phyloP scores from a whole-genome alignment of 2,329 filamentous ascomycete genomes.

The Aaosphaeria arxii region DNA sequence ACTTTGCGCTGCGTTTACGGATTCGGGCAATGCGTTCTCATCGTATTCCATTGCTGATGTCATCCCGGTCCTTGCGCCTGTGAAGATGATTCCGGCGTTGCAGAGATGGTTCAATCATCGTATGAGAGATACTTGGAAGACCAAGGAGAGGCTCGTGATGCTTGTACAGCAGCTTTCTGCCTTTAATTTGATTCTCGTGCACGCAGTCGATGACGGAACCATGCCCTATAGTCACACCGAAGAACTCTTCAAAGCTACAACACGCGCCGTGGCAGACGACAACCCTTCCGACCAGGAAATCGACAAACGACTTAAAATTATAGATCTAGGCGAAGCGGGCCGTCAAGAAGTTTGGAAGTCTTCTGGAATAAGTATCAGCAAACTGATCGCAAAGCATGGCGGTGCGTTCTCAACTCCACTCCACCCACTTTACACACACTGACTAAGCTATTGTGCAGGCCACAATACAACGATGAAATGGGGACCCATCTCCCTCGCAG shows the following conservation, averaged over 20 bases:
- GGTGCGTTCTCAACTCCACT: constrained; percentile 18
- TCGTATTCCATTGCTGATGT: constrained; percentile 75
- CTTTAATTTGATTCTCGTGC: constrained; percentile 28
- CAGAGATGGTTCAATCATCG: constrained; percentile 61
- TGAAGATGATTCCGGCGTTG: constrained; percentile 64
- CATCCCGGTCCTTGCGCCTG: constrained; percentile 72
- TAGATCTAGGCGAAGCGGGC: constrained; percentile 34
- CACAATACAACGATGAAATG: constrained; percentile 33
- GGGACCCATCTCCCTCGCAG: constrained; percentile 23
- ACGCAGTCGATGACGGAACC: constrained; percentile 31
- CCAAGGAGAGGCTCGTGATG: constrained; percentile 62
- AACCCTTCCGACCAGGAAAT: constrained; percentile 8
- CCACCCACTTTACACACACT: constrained; percentile 6
- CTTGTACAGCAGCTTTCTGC: constrained; percentile 40
- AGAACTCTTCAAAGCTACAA: constrained; percentile 24
- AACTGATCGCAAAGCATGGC: constrained; percentile 35
- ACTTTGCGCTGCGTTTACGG: constrained; percentile 76
- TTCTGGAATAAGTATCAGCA: constrained; percentile 23
- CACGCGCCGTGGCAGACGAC: constrained; percentile 19
- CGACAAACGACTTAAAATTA: constrained; percentile 11
- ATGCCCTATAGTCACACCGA: constrained; percentile 36
- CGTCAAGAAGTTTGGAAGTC: constrained; percentile 28
- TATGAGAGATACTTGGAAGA: constrained; percentile 78
- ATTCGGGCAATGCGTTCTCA: constrained; percentile 68
- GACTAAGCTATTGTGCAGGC: constrained; percentile 11